Conservation (phyloP, 2,329 filamentous ascomycete genomes). For the Penicillium sp. region DNA sequence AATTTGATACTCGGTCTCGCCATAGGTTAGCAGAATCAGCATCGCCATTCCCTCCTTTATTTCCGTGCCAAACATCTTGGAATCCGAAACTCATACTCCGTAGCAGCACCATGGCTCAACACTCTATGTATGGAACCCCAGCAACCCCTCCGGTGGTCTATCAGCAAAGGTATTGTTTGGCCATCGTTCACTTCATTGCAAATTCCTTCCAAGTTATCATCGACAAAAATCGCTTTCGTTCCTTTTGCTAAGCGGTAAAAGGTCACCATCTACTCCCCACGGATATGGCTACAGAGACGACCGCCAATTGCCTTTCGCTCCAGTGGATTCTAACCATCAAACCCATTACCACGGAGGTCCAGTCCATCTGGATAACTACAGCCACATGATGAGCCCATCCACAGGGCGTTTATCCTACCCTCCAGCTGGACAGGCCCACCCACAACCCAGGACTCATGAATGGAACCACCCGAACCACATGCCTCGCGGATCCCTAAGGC, state of each 20-base stretch:
- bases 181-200: slow-evolving; percentile 12
- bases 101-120: slow-evolving; percentile 31
- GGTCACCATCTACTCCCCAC: slow-evolving; percentile 30
- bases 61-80: not conserved
- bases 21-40: slow-evolving; percentile 35
- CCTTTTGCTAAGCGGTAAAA: slow-evolving; percentile 30
- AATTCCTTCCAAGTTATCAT: slow-evolving; percentile 1
- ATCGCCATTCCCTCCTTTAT: slow-evolving; percentile 5
- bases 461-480: slow-evolving; percentile 35
- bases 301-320: slow-evolving; percentile 25
- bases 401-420: slow-evolving; percentile 30
- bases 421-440: slow-evolving; percentile 31
- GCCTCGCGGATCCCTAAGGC: slow-evolving; percentile 32
- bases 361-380: slow-evolving; percentile 27
- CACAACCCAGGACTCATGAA: slow-evolving; percentile 32
- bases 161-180: slow-evolving; percentile 37
- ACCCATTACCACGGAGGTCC: slow-evolving; percentile 31
- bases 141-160: slow-evolving; percentile 33
- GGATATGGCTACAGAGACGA: slow-evolving; percentile 31
- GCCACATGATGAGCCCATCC: slow-evolving; percentile 30
- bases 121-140: slow-evolving; percentile 31
- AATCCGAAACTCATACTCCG: slow-evolving; percentile 25
- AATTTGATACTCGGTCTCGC: slow-evolving; percentile 34
- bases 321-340: slow-evolving; percentile 33
- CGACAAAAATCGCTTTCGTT: slow-evolving; percentile 13